A percentile compares a stretch with the other conserved stretches of the same genome.
Conservation (phyloP, 768 basidiomycete species). For the Boletus tylopilopsis region DNA sequence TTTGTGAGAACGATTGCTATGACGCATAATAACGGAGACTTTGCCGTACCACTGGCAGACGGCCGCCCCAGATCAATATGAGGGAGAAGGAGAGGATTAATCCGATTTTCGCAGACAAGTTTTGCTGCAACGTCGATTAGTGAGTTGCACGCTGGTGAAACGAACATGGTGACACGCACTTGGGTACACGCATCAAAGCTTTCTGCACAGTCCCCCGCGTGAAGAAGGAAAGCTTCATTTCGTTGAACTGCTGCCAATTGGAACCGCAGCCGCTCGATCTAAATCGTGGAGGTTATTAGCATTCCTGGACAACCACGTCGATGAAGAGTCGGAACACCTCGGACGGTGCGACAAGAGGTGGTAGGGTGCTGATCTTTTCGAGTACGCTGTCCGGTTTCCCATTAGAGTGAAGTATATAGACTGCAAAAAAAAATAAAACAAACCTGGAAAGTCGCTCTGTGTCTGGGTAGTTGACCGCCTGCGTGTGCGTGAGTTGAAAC, state of each 20-base stretch:
- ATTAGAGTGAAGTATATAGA: neutral
- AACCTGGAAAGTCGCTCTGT: conserved; percentile 55
- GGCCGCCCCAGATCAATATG: conserved; percentile 90
- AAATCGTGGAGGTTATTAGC: conserved; percentile 15
- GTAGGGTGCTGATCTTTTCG: conserved; percentile 70
- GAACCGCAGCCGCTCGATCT: conserved; percentile 82
- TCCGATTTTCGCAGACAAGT: conserved; percentile 84
- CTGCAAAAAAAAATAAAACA: conserved; percentile 11
- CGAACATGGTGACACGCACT: conserved; percentile 39
- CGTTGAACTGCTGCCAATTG: conserved; percentile 78
- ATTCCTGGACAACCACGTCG: conserved; percentile 22
- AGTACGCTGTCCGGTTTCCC: conserved; percentile 52
- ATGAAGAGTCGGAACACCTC: conserved; percentile 54
- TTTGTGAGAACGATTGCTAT: conserved; percentile 4
- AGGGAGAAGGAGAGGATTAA: conserved; percentile 94
- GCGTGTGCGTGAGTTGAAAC: conserved; percentile 24
- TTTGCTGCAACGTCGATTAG: conserved; percentile 50
- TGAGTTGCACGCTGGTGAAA: conserved; percentile 7
- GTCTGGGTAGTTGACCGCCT: conserved; percentile 76
- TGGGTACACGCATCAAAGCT: conserved; percentile 90
- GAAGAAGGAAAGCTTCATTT: conserved; percentile 89
- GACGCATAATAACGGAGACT: neutral
- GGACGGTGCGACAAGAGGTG: conserved; percentile 88
- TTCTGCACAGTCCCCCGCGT: conserved; percentile 98
- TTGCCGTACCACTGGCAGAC: conserved; percentile 79